Evolutionary conservation across 1,284 basidiomycete species (phyloP), one percentile per base, ranked within the genome.

Genomic region (Fomes fomentarius): DNA sequence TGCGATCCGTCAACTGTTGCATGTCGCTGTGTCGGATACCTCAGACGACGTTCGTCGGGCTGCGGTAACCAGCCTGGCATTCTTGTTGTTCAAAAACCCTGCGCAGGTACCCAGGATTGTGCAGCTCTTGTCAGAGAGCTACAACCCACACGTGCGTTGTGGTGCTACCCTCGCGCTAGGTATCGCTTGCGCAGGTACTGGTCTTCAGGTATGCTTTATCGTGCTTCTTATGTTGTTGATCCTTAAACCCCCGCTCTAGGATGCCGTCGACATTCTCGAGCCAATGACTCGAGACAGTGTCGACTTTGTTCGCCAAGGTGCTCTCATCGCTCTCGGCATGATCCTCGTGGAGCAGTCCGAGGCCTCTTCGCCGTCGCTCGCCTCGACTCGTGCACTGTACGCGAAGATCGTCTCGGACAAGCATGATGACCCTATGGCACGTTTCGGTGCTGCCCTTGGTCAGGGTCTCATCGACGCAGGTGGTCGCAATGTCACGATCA

Each of bases 251-350:
- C 6, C n/a, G n/a, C 12, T 17, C 0, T 61, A 89, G 85, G 94
- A 97, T 71, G 96, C 96, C 11, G 86, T 98, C 52, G 93, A 94
- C 62, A 92, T 98, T 59, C 77, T 98, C 52, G 93, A 97, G 71
- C 96, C 96, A 6, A 93, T 98, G 90, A 96, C 94, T 21, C 96
- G 92, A 67, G 96, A 98, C 65, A 87, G 94, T 22, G 92, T 97
- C 43, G 96, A 98, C 73, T 98, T 97, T 69, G 96, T 98, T 50
- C 89, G 95, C 22, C 96, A 98, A 74, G 95, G 95, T n/a, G 95
- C 96, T 3, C 93, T 95, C 73, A 87, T 96, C 61, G 89, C 95
- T 7, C 82, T 98, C 45, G 93, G 95, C 25, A 96, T 98, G 94
- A 85, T 98, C 61, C 85, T 98, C 37, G 93, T 98, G 43, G 92